Evolutionary conservation across 371 early-diverging fungal genomes (phyloP), one percentile per base, ranked within the genome.

Genomic region (Mortierella sp.): DNA sequence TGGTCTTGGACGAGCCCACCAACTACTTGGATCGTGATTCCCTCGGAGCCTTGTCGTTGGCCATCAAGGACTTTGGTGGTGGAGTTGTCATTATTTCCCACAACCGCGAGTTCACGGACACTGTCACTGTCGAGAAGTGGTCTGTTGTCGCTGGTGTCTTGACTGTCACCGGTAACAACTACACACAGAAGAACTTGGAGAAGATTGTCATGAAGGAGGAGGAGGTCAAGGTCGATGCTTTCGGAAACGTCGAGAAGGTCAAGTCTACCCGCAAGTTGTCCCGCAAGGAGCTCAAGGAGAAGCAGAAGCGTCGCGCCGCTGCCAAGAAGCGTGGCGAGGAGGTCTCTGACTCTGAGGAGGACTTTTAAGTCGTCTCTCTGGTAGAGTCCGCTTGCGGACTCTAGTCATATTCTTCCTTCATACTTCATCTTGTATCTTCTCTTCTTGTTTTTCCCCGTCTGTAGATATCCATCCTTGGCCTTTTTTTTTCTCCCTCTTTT

Each of bases 1-100:
- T 97, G 73, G 95, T 96, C 85, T 87, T 95, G 71, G 96, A 97
- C 89, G 96, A 96, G 87, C 96, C 96, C 79, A 96, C 95, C 87
- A 94, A 94, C 82, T 94, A 94, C 87, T 87, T 94, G 86, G 93
- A 92, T 89, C 91, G 93, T 73, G 93, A 93, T 74, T 91, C 91
- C 63, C 90, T 94, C 47, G 92, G 92, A 84, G 93, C 93, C 64
- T 82, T 94, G 64, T 90, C 90, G n/a, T 83, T 85, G 61, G 93
- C 92, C 68, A 89, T 94, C 77, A 85, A 89, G 69, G 89, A 88
- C 68, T 94, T 88, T 81, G 90, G 91, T 70, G 95, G 95, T 71
- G 93, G 91, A 86, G 92, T 94, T 45, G 90, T 93, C 67, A 92
- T 93, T 79, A 91, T 93, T 72, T 91, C 92, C 72, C 93, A 94